Base-by-base conservation (phyloP, 106 monocot genomes). In the Vanilla planifolia region DNA sequence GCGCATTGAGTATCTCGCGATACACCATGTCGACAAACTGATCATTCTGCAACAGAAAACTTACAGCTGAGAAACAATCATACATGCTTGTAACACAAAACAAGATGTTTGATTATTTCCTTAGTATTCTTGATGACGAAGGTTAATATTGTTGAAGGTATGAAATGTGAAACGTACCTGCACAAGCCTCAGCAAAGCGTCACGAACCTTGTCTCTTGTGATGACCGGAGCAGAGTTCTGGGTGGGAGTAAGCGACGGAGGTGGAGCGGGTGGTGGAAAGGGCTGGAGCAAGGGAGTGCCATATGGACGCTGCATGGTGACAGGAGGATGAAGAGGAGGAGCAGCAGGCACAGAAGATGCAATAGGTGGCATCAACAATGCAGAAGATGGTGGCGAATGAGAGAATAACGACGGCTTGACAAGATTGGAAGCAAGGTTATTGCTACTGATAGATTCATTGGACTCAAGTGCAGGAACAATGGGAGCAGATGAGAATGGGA, bases 21-120 rank as follows among this genome's bases (percentile, higher is more conserved):
- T 88, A 77, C 32, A 88, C 79, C 79, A 88, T 76, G 59, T 88
- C 88, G 41, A 88, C 65, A 71, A 88, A 88, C 46, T 77, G 40
- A 34, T 88, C 33, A 26, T 80, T 83, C 88, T 88, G 88, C 32
- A 2, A 21, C 7, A 26, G 11, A 13, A 53, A 53, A 53, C 10
- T 16, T 4, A 3, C 15, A 30, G 30, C 6, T 53, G 16, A 30
- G n/a, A 30, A 53, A 32, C 14, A 29, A 51, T 51, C n/a, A n/a
- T n/a, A n/a, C n/a, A n/a, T n/a, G n/a, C n/a, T n/a, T n/a, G n/a
- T n/a, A n/a, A n/a, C n/a, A n/a, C n/a, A n/a, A n/a, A n/a, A n/a
- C n/a, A n/a, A n/a, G n/a, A n/a, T n/a, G n/a, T n/a, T n/a, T n/a
- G n/a, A n/a, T n/a, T n/a, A n/a, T n/a, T n/a, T n/a, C n/a, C n/a